These are phyloP conservation scores for Rhodotorula sp. DNA, from an alignment of 1,284 basidiomycete species.

Conservation along the genomic window DNA sequence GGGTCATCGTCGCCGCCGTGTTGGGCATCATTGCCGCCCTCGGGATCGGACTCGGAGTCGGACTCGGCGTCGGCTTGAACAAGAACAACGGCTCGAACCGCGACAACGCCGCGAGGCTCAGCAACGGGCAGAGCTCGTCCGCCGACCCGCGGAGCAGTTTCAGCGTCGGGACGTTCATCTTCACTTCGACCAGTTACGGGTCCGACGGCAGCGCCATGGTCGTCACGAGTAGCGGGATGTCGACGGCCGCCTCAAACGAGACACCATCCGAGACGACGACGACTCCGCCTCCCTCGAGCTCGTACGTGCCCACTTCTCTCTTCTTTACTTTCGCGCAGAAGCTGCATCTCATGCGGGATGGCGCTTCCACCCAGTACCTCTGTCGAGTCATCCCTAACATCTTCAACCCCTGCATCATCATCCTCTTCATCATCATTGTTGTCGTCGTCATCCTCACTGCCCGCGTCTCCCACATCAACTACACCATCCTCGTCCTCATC, in stretches of 20 bases:
- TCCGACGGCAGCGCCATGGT: background rate
- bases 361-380: background rate
- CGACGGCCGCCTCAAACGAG: background rate
- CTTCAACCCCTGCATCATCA: background rate
- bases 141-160: slow-evolving; percentile 5
- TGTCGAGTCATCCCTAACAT: background rate
- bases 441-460: background rate
- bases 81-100: slow-evolving; percentile 3
- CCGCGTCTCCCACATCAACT: no score
- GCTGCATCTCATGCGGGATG: no score
- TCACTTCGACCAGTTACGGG: slow-evolving; percentile 18
- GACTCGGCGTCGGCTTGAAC: slow-evolving; percentile 33
- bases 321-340: background rate
- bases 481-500: background rate
- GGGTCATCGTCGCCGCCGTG: slow-evolving; percentile 16
- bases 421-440: background rate
- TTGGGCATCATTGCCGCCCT: slow-evolving; percentile 17
- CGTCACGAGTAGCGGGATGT: background rate
- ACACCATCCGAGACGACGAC: background rate
- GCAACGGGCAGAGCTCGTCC: slow-evolving; percentile 1
- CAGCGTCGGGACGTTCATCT: slow-evolving; percentile 7
- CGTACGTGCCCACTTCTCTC: background rate
- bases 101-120: slow-evolving; percentile 15
- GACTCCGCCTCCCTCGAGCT: background rate
- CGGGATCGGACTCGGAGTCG: slow-evolving; percentile 33